These are phyloP conservation scores for Kazachstania africana DNA, from an alignment of 805 yeast species.

Conservation along the genomic window DNA sequence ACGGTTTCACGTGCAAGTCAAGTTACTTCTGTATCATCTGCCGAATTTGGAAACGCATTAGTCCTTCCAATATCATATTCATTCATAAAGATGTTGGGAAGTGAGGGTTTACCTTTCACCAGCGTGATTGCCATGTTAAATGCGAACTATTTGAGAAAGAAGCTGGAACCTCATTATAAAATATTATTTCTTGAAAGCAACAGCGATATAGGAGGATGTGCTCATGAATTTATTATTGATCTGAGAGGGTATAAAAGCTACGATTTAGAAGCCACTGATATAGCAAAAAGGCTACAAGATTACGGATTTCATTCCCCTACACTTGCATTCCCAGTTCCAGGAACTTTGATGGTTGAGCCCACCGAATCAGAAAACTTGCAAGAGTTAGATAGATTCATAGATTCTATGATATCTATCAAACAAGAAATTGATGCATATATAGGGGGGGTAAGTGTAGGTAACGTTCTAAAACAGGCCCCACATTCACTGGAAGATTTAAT, in stretches of 20 bases:
- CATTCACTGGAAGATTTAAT: conserved; percentile 77
- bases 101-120: conserved; percentile 70
- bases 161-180: conserved; percentile 56
- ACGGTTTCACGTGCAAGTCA: conserved; percentile 27
- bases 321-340: conserved; percentile 97
- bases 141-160: conserved; percentile 89
- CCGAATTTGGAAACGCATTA: conserved; percentile 93
- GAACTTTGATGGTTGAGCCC: conserved; percentile 96
- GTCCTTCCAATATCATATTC: conserved; percentile 90
- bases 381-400: conserved; percentile 85
- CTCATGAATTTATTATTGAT: conserved; percentile 93
- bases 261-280: conserved; percentile 89
- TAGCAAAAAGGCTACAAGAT: conserved; percentile 94
- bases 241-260: conserved; percentile 67
- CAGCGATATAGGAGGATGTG: conserved; percentile 60
- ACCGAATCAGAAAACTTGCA: conserved; percentile 86
- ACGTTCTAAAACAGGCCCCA: conserved; percentile 79
- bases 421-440: conserved; percentile 67
- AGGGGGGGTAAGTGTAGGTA: conserved; percentile 52
- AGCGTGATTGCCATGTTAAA: conserved; percentile 85
- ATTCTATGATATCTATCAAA: conserved; percentile 74
- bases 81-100: conserved; percentile 90
- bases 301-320: conserved; percentile 99
- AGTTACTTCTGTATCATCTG: conserved; percentile 76
- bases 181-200: conserved; percentile 51